phyloP scores from a whole-genome alignment of 257 asterid genomes.

The Gentiana macrophylla region DNA sequence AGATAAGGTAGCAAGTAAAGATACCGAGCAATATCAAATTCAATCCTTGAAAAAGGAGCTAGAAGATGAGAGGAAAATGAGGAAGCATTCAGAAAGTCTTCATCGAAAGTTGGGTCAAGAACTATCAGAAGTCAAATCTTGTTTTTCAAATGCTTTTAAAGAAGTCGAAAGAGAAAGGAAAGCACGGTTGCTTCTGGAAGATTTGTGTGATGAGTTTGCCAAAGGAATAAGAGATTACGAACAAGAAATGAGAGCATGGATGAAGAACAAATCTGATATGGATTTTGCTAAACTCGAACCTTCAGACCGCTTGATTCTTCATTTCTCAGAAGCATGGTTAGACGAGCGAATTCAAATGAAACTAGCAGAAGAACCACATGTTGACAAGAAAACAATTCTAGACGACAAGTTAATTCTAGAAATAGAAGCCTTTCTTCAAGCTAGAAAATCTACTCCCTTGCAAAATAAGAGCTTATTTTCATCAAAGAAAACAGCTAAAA shows the following conservation, averaged over 20 bases:
- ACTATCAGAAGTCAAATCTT: slow-evolving; percentile 39
- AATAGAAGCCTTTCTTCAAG: slow-evolving; percentile 58
- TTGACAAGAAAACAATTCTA: slow-evolving; percentile 38
- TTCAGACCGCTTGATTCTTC: slow-evolving; percentile 52
- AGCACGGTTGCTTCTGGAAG: slow-evolving; percentile 52
- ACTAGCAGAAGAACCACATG: slow-evolving; percentile 23
- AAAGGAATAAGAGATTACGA: slow-evolving; percentile 61
- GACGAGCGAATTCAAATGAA: slow-evolving; percentile 75
- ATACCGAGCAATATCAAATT: slow-evolving; percentile 26
- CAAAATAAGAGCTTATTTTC: slow-evolving; percentile 12
- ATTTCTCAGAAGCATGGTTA: slow-evolving; percentile 89
- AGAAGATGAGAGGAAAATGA: slow-evolving; percentile 44
- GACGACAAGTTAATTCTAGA: slow-evolving; percentile 56
- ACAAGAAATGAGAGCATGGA: slow-evolving; percentile 30
- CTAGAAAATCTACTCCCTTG: slow-evolving; percentile 23
- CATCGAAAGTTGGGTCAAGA: slow-evolving; percentile 44
- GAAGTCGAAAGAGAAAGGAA: slow-evolving; percentile 55
- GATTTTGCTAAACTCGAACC: slow-evolving; percentile 26
- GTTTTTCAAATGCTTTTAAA: slow-evolving; percentile 30
- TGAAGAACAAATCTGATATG: slow-evolving; percentile 31
- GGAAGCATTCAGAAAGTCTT: slow-evolving; percentile 46
- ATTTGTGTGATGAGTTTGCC: slow-evolving; percentile 87
- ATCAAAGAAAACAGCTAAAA: slow-evolving; percentile 15
- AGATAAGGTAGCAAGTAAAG: slow-evolving; percentile 28
- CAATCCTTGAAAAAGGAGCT: slow-evolving; percentile 33